These are phyloP conservation scores for Candida sp. DNA, from an alignment of 1,139 yeast species.

Conservation along the genomic window DNA sequence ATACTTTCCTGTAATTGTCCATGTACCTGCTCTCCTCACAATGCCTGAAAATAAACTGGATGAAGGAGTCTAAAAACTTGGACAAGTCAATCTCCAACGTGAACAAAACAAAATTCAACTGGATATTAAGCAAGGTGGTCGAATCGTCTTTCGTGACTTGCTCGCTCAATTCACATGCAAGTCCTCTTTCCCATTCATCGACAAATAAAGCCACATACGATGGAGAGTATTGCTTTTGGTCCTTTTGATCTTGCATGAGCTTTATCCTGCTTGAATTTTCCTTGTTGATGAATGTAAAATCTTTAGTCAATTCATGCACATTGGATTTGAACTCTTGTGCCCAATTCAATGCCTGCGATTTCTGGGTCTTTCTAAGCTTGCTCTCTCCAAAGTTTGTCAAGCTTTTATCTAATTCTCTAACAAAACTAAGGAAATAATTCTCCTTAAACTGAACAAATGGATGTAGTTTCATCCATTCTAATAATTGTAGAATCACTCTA, in stretches of 20 bases:
- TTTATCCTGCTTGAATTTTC: background rate
- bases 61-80: slow-evolving; percentile 23
- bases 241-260: slow-evolving; percentile 5
- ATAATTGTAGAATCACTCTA: slow-evolving; percentile 31
- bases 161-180: slow-evolving; percentile 23
- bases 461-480: slow-evolving; percentile 43
- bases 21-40: slow-evolving; percentile 12
- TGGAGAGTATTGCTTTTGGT: slow-evolving; percentile 3
- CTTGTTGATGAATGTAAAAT: slow-evolving; percentile 15
- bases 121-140: slow-evolving; percentile 31
- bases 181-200: slow-evolving; percentile 19
- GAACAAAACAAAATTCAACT: slow-evolving; percentile 40
- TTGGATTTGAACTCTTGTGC: slow-evolving; percentile 20
- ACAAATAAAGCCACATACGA: slow-evolving; percentile 13
- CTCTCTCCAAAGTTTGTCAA: slow-evolving; percentile 15
- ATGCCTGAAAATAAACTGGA: slow-evolving; percentile 16
- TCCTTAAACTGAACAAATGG: slow-evolving; percentile 40
- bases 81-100: slow-evolving; percentile 32
- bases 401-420: slow-evolving; percentile 15
- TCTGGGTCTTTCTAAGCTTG: slow-evolving; percentile 14
- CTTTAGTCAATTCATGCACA: slow-evolving; percentile 20
- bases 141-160: slow-evolving; percentile 23
- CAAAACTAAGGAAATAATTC: slow-evolving; percentile 24
- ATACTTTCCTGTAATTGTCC: slow-evolving; percentile 13
- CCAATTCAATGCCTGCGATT: slow-evolving; percentile 20